Conservation (phyloP, 441 rosid species). For the Brassica hybrid region DNA sequence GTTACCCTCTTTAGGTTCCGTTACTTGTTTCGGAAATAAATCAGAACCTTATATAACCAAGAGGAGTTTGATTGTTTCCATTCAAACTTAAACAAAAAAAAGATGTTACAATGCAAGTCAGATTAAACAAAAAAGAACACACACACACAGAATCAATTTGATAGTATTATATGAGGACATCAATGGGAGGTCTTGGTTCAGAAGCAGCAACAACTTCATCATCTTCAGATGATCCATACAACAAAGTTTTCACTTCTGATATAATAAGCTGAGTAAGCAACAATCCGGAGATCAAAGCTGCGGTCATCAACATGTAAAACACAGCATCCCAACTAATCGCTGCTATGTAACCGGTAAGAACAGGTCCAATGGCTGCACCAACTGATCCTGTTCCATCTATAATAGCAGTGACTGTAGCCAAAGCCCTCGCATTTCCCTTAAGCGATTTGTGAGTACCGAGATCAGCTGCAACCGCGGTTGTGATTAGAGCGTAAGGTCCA, state of each 20-base stretch:
- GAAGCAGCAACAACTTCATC: slow-evolving; percentile 27
- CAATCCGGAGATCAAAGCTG: slow-evolving; percentile 77
- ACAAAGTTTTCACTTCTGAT: slow-evolving; percentile 53
- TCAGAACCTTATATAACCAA: neutral
- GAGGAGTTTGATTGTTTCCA: neutral
- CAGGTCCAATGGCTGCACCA: slow-evolving; percentile 91
- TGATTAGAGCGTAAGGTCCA: slow-evolving; percentile 88
- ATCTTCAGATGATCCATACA: slow-evolving; percentile 33
- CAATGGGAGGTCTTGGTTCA: slow-evolving; percentile 34
- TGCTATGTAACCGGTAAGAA: slow-evolving; percentile 80
- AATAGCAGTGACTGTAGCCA: slow-evolving; percentile 91
- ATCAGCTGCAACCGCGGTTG: slow-evolving; percentile 92
- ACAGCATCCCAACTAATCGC: slow-evolving; percentile 79
- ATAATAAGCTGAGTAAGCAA: slow-evolving; percentile 72
- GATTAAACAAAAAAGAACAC: neutral
- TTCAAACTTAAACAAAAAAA: neutral
- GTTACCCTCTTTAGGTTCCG: neutral
- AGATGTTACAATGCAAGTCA: too few species aligned
- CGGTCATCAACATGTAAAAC: slow-evolving; percentile 82
- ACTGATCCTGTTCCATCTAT: slow-evolving; percentile 95
- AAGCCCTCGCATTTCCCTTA: slow-evolving; percentile 76
- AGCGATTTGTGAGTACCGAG: slow-evolving; percentile 89
- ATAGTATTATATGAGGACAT: slow-evolving; percentile 22
- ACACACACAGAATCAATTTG: neutral
- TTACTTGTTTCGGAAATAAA: neutral